Conservation (phyloP, 106 monocot genomes). For the Triglochin maritima region DNA sequence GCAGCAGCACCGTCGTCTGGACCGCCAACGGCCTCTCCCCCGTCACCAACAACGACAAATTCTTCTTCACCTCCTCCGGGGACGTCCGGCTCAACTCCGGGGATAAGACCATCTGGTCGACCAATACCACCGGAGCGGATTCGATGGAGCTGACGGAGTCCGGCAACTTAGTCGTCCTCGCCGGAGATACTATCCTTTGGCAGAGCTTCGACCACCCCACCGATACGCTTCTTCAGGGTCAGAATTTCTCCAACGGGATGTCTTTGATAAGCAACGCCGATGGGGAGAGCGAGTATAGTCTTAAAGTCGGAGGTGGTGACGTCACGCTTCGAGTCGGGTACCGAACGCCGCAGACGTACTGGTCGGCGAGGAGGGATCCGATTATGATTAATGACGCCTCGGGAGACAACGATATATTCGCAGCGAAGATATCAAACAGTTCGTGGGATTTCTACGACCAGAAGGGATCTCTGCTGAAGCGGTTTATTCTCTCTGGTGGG, state of each 20-base stretch:
- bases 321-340: slow-evolving; percentile 35
- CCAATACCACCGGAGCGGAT: slow-evolving; percentile 34
- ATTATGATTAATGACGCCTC: slow-evolving; percentile 14
- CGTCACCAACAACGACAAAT: slow-evolving; percentile 33
- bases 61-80: slow-evolving; percentile 43
- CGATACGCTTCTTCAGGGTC: slow-evolving; percentile 50
- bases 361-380: slow-evolving; percentile 42
- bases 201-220: slow-evolving; percentile 72
- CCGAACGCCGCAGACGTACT: slow-evolving; percentile 48
- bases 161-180: slow-evolving; percentile 45
- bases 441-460: slow-evolving; percentile 59
- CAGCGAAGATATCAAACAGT: slow-evolving; percentile 26
- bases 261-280: slow-evolving; percentile 27
- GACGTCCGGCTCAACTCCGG: slow-evolving; percentile 32
- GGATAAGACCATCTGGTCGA: slow-evolving; percentile 36
- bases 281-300: slow-evolving; percentile 12
- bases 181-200: slow-evolving; percentile 25
- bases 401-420: slow-evolving; percentile 4
- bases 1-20: slow-evolving; percentile 36
- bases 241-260: slow-evolving; percentile 50
- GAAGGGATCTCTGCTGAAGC: slow-evolving; percentile 19
- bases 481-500: slow-evolving; percentile 15
- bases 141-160: slow-evolving; percentile 34
- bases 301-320: slow-evolving; percentile 32
- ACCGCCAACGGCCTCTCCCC: slow-evolving; percentile 44